Evolutionary conservation across 768 basidiomycete species (phyloP).

Genomic region (Brasilioporus rufonigricans): DNA sequence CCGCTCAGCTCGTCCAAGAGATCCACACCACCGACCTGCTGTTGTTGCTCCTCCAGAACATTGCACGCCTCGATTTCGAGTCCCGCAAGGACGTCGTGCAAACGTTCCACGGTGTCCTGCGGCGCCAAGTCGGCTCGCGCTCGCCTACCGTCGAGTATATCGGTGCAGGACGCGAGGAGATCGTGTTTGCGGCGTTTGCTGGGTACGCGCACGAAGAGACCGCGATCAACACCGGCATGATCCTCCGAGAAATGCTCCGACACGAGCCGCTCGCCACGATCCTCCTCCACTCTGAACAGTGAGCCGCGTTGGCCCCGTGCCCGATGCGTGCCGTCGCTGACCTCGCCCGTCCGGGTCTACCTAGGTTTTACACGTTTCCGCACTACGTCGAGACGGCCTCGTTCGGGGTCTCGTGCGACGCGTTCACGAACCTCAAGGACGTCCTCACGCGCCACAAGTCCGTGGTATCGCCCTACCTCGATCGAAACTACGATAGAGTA

Average conservation of each 20-base stretch:
- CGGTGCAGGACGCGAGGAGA: conserved; percentile 64
- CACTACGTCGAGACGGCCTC: conserved; percentile 96
- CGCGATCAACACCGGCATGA: conserved; percentile 96
- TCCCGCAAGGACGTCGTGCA: conserved; percentile 83
- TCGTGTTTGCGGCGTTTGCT: conserved; percentile 79
- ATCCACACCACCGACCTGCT: conserved; percentile 90
- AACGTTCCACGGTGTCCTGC: conserved; percentile 83
- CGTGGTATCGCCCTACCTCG: conserved; percentile 96
- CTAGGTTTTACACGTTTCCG: conserved; percentile 95
- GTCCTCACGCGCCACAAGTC: conserved; percentile 94
- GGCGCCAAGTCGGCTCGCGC: conserved; percentile 88
- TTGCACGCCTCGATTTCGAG: conserved; percentile 93
- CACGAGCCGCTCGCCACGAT: conserved; percentile 90
- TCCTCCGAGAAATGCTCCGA: conserved; percentile 93
- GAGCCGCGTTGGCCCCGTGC: conserved; percentile 35
- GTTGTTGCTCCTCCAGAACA: conserved; percentile 72
- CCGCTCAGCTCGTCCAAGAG: conserved; percentile 94
- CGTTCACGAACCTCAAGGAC: conserved; percentile 96
- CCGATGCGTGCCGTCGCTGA: background rate
- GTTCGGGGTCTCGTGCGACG: conserved; percentile 98
- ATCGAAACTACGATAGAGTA: conserved; percentile 95
- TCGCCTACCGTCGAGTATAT: conserved; percentile 96
- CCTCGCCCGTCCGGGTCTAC: background rate
- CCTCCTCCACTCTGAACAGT: conserved; percentile 92
- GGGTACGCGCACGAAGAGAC: conserved; percentile 96